Base-by-base conservation (phyloP, 2,329 filamentous ascomycete genomes). In the Fusarium illudens region DNA sequence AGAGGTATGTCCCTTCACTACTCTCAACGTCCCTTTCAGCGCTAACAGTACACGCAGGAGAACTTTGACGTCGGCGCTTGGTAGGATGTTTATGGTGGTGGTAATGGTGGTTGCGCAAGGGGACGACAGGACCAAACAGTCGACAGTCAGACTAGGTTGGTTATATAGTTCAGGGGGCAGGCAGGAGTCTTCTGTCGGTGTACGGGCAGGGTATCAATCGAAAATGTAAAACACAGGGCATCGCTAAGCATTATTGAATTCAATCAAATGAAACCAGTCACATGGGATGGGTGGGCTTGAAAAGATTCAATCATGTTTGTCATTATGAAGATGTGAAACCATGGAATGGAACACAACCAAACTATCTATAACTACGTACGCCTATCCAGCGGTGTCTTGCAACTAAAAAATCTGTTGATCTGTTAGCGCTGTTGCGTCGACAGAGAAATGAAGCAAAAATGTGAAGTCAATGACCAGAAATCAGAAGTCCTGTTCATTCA, bases 51-150 rank as follows among this genome's bases (percentile, higher is more conserved):
- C 15, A 42, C 34, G 32, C 66, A 94, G 89, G 95, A 98, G 81
- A 97, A 97, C 77, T 98, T 97, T 73, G 95, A 98, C 75, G 92
- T 96, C 60, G 88, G 88, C 74, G 93, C 93, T 50, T 97, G 94
- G 93, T 97, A 89, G 56, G 62, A 60, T 25, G 36, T 10, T 62
- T 65, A n/a, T n/a, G n/a, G n/a, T n/a, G n/a, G n/a, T n/a, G n/a
- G n/a, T n/a, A 56, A 72, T 69, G 52, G 58, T 29, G 37, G 52
- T 51, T 54, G 59, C 46, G 30, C 34, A 48, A 20, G 19, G 25
- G 50, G 30, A 30, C 13, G 22, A 39, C 32, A 33, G 50, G 30
- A 42, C 39, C 46, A 61, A 65, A 60, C 30, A 51, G 44, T 29
- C 29, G 44, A 44, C 15, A 32, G 27, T 50, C 51, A 46, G 19